Conservation (phyloP, 331 rosid genomes). For the Quercus tomentella region DNA sequence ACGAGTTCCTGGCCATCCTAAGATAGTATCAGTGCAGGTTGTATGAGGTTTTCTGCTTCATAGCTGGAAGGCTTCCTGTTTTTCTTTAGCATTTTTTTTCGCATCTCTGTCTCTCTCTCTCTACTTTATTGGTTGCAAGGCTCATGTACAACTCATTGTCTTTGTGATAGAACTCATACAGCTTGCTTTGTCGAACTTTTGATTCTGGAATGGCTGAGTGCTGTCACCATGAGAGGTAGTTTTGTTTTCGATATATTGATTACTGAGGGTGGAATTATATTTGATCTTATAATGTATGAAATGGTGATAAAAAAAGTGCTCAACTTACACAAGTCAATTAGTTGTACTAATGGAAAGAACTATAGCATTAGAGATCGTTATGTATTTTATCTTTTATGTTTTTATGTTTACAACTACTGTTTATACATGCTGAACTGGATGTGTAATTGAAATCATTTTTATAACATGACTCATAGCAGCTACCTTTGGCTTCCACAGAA, state of each 20-base stretch:
- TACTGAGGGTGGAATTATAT: not conserved
- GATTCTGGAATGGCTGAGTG: constrained; percentile 90
- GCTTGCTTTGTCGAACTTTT: constrained; percentile 75
- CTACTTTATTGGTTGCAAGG: not conserved
- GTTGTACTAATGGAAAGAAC: not conserved
- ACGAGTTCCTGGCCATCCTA: constrained; percentile 37
- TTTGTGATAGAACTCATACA: constrained; percentile 71
- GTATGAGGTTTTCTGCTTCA: not conserved
- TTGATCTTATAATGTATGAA: not conserved
- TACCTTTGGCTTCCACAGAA: constrained; percentile 6
- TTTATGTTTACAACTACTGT: not conserved
- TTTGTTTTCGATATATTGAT: not conserved
- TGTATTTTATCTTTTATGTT: not conserved
- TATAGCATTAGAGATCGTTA: not conserved
- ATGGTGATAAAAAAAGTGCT: not conserved
- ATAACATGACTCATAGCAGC: constrained; percentile 4
- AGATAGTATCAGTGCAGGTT: constrained; percentile 87
- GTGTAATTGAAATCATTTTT: not conserved
- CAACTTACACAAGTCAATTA: not conserved
- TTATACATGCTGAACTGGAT: not conserved
- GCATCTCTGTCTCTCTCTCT: not conserved
- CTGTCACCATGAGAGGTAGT: constrained; percentile 92
- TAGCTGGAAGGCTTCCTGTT: not conserved
- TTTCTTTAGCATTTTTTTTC: not conserved
- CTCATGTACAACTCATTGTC: constrained; percentile 10